A percentile compares a stretch with the other conserved stretches of the same genome.
Conservation (phyloP, 2,329 filamentous ascomycete genomes). For the Cladosporium sp. region DNA sequence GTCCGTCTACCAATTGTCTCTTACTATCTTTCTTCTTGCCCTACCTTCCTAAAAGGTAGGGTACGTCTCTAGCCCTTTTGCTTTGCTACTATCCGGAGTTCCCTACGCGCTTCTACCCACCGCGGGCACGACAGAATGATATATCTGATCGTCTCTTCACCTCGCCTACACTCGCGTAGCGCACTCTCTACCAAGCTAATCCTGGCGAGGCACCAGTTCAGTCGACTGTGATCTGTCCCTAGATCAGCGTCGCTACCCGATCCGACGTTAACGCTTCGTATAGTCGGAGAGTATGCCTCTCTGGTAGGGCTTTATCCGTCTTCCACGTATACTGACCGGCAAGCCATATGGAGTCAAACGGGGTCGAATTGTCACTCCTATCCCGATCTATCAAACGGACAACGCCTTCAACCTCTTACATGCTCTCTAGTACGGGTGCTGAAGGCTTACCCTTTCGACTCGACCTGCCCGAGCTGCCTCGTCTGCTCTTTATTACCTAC, state of each 20-base stretch:
- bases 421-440: conserved; percentile 1
- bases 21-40: not conserved
- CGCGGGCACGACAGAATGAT: not conserved
- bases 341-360: not conserved
- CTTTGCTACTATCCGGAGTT: not conserved
- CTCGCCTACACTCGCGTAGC: not conserved
- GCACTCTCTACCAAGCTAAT: not conserved
- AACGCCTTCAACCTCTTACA: not conserved
- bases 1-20: conserved; percentile 4
- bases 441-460: not conserved
- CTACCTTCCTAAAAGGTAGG: conserved; percentile 1
- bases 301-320: conserved; percentile 4
- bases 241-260: not conserved
- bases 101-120: not conserved
- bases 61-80: conserved; percentile 1
- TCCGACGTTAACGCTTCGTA: conserved; percentile 64
- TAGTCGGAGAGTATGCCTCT: conserved; percentile 46
- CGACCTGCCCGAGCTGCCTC: not conserved
- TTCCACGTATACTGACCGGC: conserved; percentile 8
- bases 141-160: not conserved
- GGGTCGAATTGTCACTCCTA: conserved; percentile 1
- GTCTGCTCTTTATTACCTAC: not conserved
- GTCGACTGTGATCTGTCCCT: conserved; percentile 3
- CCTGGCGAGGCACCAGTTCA: not conserved
- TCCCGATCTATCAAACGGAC: not conserved